These are phyloP conservation scores for Sphaerulina populicola DNA, from an alignment of 2,329 filamentous ascomycete species.

Conservation along the genomic window DNA sequence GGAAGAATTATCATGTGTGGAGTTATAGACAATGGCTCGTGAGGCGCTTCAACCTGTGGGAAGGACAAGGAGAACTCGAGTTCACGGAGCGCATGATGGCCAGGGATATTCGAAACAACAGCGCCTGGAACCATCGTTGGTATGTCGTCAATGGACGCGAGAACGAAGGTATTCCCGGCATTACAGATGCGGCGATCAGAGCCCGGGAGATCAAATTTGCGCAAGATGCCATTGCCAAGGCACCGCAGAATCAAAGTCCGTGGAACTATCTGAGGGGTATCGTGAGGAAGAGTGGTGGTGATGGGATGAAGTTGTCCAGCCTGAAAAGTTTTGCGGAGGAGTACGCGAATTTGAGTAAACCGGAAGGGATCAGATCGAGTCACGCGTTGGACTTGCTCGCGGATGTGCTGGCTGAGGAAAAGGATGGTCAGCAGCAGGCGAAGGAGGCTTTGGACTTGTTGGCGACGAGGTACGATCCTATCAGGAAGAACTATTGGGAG, in stretches of 20 bases:
- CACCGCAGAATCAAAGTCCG: conserved; percentile 86
- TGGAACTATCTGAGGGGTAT: conserved; percentile 88
- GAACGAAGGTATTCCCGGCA: conserved; percentile 31
- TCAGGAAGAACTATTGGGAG: conserved; percentile 87
- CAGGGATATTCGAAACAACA: conserved; percentile 86
- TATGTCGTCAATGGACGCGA: conserved; percentile 70
- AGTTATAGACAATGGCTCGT: conserved; percentile 79
- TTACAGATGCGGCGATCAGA: conserved; percentile 48
- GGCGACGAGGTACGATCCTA: conserved; percentile 79
- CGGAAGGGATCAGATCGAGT: conserved; percentile 49
- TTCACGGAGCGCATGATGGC: conserved; percentile 65
- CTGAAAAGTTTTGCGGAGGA: conserved; percentile 48
- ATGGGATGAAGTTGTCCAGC: conserved; percentile 38
- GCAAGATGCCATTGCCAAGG: conserved; percentile 62
- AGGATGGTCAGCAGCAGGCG: conserved; percentile 53
- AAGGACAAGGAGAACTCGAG: conserved; percentile 49
- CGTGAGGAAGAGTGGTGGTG: conserved; percentile 52
- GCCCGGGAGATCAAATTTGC: conserved; percentile 64
- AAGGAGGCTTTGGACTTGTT: conserved; percentile 63
- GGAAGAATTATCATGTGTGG: conserved; percentile 99
- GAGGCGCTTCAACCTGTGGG: conserved; percentile 52
- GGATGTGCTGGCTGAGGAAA: conserved; percentile 52
- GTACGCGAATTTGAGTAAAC: conserved; percentile 45
- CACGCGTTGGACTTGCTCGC: conserved; percentile 64
- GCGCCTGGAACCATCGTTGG: conserved; percentile 94